Conservation (phyloP, 1,139 yeast genomes). For the Candida smagusa region DNA sequence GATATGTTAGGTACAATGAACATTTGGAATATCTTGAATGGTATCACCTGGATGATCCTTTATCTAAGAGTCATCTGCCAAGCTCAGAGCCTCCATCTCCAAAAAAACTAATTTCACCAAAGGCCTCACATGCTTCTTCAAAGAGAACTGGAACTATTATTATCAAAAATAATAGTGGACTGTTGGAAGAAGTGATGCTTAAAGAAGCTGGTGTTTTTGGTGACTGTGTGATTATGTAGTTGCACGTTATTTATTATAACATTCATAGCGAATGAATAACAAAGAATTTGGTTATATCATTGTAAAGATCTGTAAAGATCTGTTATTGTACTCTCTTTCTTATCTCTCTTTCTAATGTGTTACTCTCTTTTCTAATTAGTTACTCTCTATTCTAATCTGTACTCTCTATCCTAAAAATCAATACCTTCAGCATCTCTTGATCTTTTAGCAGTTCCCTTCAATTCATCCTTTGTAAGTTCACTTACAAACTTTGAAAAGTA, state of each 20-base stretch:
- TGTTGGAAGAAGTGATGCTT: constrained; percentile 23
- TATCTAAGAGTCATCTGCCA: constrained; percentile 3
- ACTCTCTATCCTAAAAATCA: too few relatives aligned
- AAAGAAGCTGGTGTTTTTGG: constrained; percentile 12
- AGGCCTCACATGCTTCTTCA: neutral
- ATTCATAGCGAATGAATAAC: too few relatives aligned
- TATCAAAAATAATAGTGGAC: constrained; percentile 38
- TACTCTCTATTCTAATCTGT: too few relatives aligned
- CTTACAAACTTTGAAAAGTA: constrained; percentile 64
- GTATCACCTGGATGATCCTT: constrained; percentile 48
- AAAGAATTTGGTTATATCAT: neutral
- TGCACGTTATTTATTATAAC: constrained; percentile 2
- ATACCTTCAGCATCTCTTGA: constrained; percentile 33
- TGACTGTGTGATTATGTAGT: constrained; percentile 8
- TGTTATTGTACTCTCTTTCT: too few relatives aligned
- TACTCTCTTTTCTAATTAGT: too few relatives aligned
- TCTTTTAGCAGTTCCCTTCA: constrained; percentile 41
- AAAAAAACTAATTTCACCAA: neutral
- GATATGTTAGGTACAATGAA: constrained; percentile 50
- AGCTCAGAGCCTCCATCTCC: constrained; percentile 1
- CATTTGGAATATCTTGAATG: constrained; percentile 61
- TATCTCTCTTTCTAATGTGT: too few relatives aligned
- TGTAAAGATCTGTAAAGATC: too few relatives aligned
- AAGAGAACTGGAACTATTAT: constrained; percentile 30
- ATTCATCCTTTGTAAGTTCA: constrained; percentile 54